Evolutionary conservation across 2,329 filamentous ascomycete genomes (phyloP).

Genomic region (Cytospora schulzeri): DNA sequence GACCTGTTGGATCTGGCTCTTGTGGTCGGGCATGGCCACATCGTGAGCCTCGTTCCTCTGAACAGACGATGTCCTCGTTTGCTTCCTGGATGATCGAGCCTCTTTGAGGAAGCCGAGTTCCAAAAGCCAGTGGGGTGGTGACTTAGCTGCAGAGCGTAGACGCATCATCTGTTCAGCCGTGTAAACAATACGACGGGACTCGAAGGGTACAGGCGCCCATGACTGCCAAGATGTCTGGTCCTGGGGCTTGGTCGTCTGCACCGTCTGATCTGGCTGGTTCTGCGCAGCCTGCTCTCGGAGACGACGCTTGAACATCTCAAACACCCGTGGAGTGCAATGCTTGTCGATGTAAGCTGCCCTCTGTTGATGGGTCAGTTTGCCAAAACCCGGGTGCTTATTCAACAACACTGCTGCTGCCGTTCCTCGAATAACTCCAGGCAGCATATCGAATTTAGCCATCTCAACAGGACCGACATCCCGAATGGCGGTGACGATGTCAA

Average conservation of each 20-base stretch:
- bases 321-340: neutral
- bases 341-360: neutral
- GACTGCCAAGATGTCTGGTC: neutral
- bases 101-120: slow-evolving; percentile 9
- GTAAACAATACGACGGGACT: neutral
- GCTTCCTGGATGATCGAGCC: neutral
- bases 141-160: neutral
- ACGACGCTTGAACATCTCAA: slow-evolving; percentile 3
- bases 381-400: neutral
- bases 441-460: neutral
- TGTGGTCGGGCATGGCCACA: neutral
- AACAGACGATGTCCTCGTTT: neutral
- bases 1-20: neutral
- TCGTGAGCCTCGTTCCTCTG: neutral
- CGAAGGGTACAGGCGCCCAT: neutral
- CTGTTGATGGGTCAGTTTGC: neutral
- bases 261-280: neutral
- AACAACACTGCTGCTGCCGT: slow-evolving; percentile 6
- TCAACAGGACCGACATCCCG: slow-evolving; percentile 4
- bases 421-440: slow-evolving; percentile 16
- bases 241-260: neutral
- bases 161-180: slow-evolving; percentile 1
- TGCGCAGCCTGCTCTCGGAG: neutral
- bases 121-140: neutral
- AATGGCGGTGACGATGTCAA: slow-evolving; percentile 1